These are phyloP conservation scores for Malassezia brasiliensis DNA, from an alignment of 1,284 basidiomycete species.

Conservation along the genomic window DNA sequence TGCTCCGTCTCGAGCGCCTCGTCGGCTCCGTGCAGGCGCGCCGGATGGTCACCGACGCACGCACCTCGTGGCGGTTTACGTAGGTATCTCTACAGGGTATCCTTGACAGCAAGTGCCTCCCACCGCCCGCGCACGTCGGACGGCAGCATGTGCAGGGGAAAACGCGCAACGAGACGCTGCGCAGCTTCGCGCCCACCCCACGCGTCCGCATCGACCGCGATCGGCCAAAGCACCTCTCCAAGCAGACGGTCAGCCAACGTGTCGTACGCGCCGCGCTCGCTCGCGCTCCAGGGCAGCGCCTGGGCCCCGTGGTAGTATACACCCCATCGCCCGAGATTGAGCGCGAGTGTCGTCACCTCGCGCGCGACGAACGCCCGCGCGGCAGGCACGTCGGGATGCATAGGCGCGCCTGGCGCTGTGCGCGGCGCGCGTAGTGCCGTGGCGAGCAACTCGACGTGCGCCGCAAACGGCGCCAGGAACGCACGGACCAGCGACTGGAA, in stretches of 20 bases:
- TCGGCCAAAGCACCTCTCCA: neutral
- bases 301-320: conserved; percentile 7
- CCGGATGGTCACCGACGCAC: conserved; percentile 30
- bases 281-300: conserved; percentile 8
- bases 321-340: conserved; percentile 7
- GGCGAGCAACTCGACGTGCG: neutral
- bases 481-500: conserved; percentile 17
- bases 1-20: conserved; percentile 73
- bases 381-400: conserved; percentile 6
- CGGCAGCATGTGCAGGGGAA: neutral
- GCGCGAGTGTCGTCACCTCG: neutral
- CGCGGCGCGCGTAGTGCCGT: neutral
- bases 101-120: neutral
- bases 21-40: conserved; percentile 49
- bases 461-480: conserved; percentile 2
- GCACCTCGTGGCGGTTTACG: conserved; percentile 33
- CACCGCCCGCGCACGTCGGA: neutral
- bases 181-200: neutral
- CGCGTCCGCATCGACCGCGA: neutral
- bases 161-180: neutral
- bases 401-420: neutral
- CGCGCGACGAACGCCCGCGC: neutral
- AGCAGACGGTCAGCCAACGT: neutral
- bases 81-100: conserved; percentile 14
- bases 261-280: conserved; percentile 3